Evolutionary conservation across 805 yeast genomes (phyloP), one percentile per base, ranked within the genome.

Genomic region (Saturnispora kantuleensis): DNA sequence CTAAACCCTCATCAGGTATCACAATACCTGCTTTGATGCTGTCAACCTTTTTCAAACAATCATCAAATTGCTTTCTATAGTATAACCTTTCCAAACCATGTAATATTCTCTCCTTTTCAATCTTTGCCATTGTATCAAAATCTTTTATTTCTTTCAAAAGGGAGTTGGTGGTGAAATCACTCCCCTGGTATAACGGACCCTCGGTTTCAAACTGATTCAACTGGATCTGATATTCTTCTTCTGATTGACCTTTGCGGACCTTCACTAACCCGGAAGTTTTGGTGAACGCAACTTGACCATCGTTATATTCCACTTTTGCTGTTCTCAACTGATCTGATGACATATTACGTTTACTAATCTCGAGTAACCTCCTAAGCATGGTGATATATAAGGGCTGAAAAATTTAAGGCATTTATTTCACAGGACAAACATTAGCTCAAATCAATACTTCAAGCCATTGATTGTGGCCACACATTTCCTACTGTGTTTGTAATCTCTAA

Each of bases 381-480:
- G 26, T 4, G 8, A 21, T 21, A 21, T 21, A 21, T 21, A 21
- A 21, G 26, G 26, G 26, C 8, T 21, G 26, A 21, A 21, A 21
- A 21, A 21, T 21, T 21, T 21, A 21, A 3, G 5, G 18, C 5
- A 21, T 21, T 21, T 21, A 21, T 21, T 21, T 21, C 26, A 21
- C 26, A 21, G 26, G 8, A 6, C 26, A 4, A 15, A 21, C 11
- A 3, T 2, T 12, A 31, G 30, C 4, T 31, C 32, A n/a, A 32
- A 26, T 42, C 36, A 38, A 13, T 54, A 53, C 57, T 67, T 73
- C 44, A 58, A 54, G 3, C 93, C 94, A 52, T 83, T 76, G 51
- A 84, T 70, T 0, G 94, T 84, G 10, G 86, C 89, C 10, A 84
- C 79, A 21, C 84, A 65, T 44, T 72, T 71, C 55, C 94, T 71